Evolutionary conservation across 75 land plant genomes (phyloP).

Genomic region (Larix kaempferi): DNA sequence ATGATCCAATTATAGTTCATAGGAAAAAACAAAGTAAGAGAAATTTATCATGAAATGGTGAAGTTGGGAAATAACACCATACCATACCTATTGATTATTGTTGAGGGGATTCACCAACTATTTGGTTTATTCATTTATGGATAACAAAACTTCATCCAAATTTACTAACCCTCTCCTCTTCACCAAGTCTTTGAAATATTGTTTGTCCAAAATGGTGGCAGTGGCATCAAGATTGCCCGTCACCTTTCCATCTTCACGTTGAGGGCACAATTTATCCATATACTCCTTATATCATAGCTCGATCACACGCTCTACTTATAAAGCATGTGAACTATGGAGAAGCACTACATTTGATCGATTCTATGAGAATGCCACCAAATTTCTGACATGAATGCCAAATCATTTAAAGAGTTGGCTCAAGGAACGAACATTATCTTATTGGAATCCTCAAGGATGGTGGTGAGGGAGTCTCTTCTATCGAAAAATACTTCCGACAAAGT

Average conservation of each 20-base stretch:
- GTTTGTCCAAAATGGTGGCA: conserved; percentile 45
- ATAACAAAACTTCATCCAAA: conserved; percentile 49
- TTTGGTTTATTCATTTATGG: conserved; percentile 22
- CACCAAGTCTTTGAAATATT: conserved; percentile 63
- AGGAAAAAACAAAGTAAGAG: no score
- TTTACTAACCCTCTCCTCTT: conserved; percentile 43
- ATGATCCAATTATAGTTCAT: no score
- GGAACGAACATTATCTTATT: conserved; percentile 66
- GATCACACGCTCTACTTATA: conserved; percentile 71
- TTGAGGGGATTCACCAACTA: conserved; percentile 28
- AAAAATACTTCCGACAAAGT: conserved; percentile 64
- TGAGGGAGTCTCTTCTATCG: conserved; percentile 66
- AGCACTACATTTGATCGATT: conserved; percentile 66
- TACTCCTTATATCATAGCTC: conserved; percentile 22
- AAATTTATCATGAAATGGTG: conserved; percentile 50
- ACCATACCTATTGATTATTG: conserved; percentile 7
- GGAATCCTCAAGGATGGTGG: conserved; percentile 54
- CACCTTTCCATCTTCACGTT: conserved; percentile 41
- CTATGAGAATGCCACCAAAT: conserved; percentile 74
- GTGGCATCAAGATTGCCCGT: conserved; percentile 48
- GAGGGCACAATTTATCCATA: conserved; percentile 57
- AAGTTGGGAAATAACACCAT: conserved; percentile 41
- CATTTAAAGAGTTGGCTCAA: conserved; percentile 42
- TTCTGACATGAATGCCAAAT: conserved; percentile 44
- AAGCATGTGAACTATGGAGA: conserved; percentile 56